Base-by-base conservation (phyloP, 306 rosid genomes). In the Fragaria iinumae region DNA sequence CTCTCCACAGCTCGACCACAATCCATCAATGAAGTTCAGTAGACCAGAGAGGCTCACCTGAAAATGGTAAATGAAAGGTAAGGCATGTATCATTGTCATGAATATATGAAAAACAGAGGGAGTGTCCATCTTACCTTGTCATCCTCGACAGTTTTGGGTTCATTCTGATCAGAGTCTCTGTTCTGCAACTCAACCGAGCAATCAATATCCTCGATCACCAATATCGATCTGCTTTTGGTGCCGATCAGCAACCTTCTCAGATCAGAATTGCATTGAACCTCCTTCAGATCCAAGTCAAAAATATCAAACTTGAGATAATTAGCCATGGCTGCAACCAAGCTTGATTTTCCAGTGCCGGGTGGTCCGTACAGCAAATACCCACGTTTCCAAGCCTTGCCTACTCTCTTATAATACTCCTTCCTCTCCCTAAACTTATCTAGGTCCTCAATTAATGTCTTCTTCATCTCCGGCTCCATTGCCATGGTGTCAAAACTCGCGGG, bases 1-100 rank as follows among this genome's bases (percentile, higher is more conserved):
- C 20, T 87, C 90, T 67, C 93, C 89, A 59, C 96, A 84, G 80
- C 86, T 87, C 5, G 90, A 85, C 93, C 93, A 91, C 75, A 91
- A 75, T 25, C 91, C 90, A 67, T 84, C 93, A 39, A 83, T 83
- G 86, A 89, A 83, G 86, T 89, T 89, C 71, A 87, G 55, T n/a
- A 87, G 49, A 18, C 82, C 90, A 4, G 88, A 90, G n/a, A 84
- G 84, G 6, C 82, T 86, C 38, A 89, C 60, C 93, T 91, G 77
- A 2, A n/a, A 71, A 8, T 14, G 45, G 69, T 8, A 34, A 6
- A 64, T 23, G 41, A 18, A 50, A 50, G 8, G 25, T 53, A 14
- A 20, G 2, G 11, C 21, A 64, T 29, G 0, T 12, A 9, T 12
- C 20, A 29, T 62, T 62, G 18, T 29, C 20, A 63, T 62, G 2